phyloP scores from a whole-genome alignment of 768 basidiomycete genomes.

The Neoboletus subvelutipes region DNA sequence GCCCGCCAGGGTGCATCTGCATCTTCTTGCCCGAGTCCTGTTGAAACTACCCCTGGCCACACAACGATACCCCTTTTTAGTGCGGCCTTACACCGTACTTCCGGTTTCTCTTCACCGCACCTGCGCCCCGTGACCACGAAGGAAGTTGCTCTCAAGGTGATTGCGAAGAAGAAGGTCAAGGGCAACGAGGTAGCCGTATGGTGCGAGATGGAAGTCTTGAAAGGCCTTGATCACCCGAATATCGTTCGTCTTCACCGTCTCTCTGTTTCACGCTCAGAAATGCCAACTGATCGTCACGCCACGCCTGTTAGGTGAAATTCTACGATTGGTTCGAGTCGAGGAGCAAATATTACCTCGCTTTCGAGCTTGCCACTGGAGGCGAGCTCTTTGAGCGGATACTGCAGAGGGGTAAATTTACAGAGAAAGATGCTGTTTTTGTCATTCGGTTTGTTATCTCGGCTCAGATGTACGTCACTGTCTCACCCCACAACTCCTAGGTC shows the following conservation, averaged over 20 bases:
- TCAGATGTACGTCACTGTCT: neutral
- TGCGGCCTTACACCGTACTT: constrained; percentile 22
- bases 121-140: constrained; percentile 44
- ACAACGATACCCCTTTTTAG: constrained; percentile 33
- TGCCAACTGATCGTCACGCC: neutral
- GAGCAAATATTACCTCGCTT: constrained; percentile 92
- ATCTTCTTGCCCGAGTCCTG: constrained; percentile 24
- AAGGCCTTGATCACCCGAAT: constrained; percentile 87
- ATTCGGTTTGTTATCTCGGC: constrained; percentile 50
- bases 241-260: constrained; percentile 54
- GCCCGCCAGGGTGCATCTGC: constrained; percentile 60
- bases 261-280: neutral
- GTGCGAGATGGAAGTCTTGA: constrained; percentile 92
- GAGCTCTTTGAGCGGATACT: constrained; percentile 92
- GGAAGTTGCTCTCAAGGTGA: constrained; percentile 86
- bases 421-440: constrained; percentile 82
- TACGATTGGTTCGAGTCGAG: constrained; percentile 96
- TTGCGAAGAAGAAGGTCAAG: constrained; percentile 94
- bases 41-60: constrained; percentile 18
- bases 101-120: constrained; percentile 25
- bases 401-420: constrained; percentile 87
- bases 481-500: constrained; percentile 46
- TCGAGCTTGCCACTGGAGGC: constrained; percentile 91
- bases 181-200: constrained; percentile 87
- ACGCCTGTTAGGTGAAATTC: constrained; percentile 72